Percentiles rank a stretch among this genome's conserved stretches.
Evolutionary conservation across 2,329 filamentous ascomycete species (phyloP).

Genomic region (Alternaria triticina): DNA sequence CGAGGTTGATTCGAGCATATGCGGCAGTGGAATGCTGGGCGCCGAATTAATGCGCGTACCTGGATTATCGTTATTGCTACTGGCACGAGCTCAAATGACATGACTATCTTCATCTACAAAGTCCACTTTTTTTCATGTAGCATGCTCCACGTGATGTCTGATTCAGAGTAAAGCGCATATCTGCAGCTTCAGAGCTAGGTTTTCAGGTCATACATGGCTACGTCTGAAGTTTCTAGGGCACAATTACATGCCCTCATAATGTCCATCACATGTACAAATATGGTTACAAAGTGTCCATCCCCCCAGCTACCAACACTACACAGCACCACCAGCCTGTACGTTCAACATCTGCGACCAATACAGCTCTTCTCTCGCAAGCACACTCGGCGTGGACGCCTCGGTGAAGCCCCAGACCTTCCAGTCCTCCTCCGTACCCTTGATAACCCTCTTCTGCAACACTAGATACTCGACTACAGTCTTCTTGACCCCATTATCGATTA

Average conservation of each 20-base stretch:
- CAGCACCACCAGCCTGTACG: slow-evolving; percentile 18
- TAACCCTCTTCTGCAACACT: slow-evolving; percentile 63
- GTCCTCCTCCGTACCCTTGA: slow-evolving; percentile 52
- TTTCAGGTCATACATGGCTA: not conserved
- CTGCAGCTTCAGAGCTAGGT: not conserved
- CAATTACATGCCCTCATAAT: not conserved
- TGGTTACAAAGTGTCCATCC: slow-evolving; percentile 17
- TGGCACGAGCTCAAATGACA: slow-evolving; percentile 1
- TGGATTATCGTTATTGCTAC: slow-evolving; percentile 1
- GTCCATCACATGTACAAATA: slow-evolving; percentile 15
- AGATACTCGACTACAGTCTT: slow-evolving; percentile 65
- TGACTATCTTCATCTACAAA: not conserved
- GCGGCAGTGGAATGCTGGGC: slow-evolving; percentile 6
- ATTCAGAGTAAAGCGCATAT: not conserved
- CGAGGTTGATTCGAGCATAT: slow-evolving; percentile 1
- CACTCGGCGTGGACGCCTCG: slow-evolving; percentile 53
- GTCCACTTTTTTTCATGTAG: not conserved
- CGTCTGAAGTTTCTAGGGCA: not conserved
- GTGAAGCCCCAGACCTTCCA: slow-evolving; percentile 73
- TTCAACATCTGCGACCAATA: slow-evolving; percentile 29
- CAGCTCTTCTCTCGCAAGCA: slow-evolving; percentile 28
- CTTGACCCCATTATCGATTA: slow-evolving; percentile 2
- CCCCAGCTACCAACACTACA: not conserved
- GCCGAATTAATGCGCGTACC: not conserved
- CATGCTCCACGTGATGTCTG: not conserved